These are phyloP conservation scores for Centaurea solstitialis DNA, from an alignment of 129 eudicot species.

Conservation along the genomic window DNA sequence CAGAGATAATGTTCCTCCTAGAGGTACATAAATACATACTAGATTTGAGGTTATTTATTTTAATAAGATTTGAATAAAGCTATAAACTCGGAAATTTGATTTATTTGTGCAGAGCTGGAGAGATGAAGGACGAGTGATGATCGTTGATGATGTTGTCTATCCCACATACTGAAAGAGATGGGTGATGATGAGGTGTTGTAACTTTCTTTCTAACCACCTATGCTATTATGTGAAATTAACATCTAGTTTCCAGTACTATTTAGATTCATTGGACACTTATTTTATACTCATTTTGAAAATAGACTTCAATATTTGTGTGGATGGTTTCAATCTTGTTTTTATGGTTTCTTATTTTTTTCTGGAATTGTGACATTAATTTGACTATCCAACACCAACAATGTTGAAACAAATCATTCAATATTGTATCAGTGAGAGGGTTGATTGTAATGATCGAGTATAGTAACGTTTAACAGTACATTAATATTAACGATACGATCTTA, in stretches of 20 bases:
- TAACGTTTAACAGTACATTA: too few species aligned
- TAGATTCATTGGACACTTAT: not conserved
- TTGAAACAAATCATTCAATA: too few species aligned
- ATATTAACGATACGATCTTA: too few species aligned
- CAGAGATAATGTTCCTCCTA: slow-evolving; percentile 61
- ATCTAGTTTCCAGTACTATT: not conserved
- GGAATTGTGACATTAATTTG: too few species aligned
- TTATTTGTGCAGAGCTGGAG: slow-evolving; percentile 53
- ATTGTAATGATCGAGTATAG: too few species aligned
- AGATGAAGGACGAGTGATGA: slow-evolving; percentile 51
- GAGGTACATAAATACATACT: slow-evolving; percentile 51
- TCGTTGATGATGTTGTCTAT: slow-evolving; percentile 45
- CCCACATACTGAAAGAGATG: slow-evolving; percentile 36
- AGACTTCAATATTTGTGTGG: not conserved
- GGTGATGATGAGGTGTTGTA: not conserved
- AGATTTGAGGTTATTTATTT: not conserved
- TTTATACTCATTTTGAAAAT: not conserved
- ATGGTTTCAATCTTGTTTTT: not conserved
- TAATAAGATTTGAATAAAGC: not conserved
- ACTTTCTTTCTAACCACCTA: not conserved
- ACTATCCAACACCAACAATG: too few species aligned
- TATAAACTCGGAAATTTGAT: not conserved
- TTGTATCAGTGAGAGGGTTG: too few species aligned
- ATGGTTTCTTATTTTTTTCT: too few species aligned
- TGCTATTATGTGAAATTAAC: not conserved